Evolutionary conservation across 768 basidiomycete species (phyloP).

Genomic region (Omphalotus guepiniiformis): DNA sequence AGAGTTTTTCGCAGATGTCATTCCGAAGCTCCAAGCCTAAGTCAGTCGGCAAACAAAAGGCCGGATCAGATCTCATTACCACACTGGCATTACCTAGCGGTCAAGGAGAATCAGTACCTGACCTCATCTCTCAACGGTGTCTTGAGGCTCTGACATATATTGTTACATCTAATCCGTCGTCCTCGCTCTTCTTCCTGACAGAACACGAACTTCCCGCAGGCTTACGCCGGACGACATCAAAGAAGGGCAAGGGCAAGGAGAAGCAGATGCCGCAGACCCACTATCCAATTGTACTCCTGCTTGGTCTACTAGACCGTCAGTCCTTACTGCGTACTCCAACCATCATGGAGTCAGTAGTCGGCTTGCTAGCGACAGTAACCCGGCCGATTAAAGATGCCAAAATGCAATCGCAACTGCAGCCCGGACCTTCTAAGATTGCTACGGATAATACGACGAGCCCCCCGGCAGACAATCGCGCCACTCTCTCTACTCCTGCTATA

Average conservation of each 20-base stretch:
- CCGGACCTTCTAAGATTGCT: conserved; percentile 1
- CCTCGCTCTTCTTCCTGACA: conserved; percentile 90
- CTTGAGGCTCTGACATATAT: conserved; percentile 88
- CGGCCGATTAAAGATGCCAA: conserved; percentile 64
- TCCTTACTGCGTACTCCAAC: conserved; percentile 81
- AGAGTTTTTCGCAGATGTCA: conserved; percentile 89
- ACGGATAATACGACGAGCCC: conserved; percentile 5
- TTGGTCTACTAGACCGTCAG: conserved; percentile 84
- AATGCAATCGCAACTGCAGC: conserved; percentile 13
- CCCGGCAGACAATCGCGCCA: conserved; percentile 13
- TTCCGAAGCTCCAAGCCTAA: conserved; percentile 60
- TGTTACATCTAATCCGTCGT: conserved; percentile 77
- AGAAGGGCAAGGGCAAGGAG: conserved; percentile 96
- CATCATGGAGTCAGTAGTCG: conserved; percentile 91
- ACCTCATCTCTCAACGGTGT: conserved; percentile 91
- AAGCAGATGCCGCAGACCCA: conserved; percentile 76
- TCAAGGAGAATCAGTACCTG: conserved; percentile 81
- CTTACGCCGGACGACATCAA: conserved; percentile 59
- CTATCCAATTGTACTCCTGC: conserved; percentile 86
- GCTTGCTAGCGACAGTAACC: conserved; percentile 84
- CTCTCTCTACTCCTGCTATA: conserved; percentile 1
- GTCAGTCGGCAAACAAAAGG: conserved; percentile 67
- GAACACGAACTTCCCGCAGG: conserved; percentile 91
- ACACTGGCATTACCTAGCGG: conserved; percentile 45
- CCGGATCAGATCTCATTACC: conserved; percentile 46